Percentiles rank a stretch among this genome's conserved stretches.
Conservation (phyloP, 1,139 yeast genomes). For the Hemisphaericaspora lyxosophila region DNA sequence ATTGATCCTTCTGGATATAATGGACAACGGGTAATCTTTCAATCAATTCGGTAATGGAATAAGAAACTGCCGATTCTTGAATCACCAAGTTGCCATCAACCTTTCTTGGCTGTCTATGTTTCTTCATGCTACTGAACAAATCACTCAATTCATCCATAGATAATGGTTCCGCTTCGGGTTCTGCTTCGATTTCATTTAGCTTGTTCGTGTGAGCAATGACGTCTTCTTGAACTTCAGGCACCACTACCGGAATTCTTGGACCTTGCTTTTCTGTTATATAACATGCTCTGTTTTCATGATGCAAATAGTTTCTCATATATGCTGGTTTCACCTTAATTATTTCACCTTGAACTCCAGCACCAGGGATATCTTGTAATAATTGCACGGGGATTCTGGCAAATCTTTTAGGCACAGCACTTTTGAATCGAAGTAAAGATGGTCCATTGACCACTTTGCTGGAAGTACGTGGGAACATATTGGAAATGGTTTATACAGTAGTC, state of each 20-base stretch:
- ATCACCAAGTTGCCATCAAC: background rate
- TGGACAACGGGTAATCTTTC: slow-evolving; percentile 31
- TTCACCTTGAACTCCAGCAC: slow-evolving; percentile 67
- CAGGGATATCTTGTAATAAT: slow-evolving; percentile 62
- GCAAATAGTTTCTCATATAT: slow-evolving; percentile 76
- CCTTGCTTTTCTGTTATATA: slow-evolving; percentile 56
- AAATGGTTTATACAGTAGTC: too few species aligned
- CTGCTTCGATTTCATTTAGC: slow-evolving; percentile 5
- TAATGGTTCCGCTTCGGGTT: slow-evolving; percentile 23
- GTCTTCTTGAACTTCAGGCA: slow-evolving; percentile 21
- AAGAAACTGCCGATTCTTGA: slow-evolving; percentile 15
- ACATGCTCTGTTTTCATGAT: slow-evolving; percentile 69
- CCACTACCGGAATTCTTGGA: slow-evolving; percentile 63
- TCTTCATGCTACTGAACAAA: slow-evolving; percentile 33
- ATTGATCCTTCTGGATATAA: slow-evolving; percentile 19
- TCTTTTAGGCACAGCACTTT: background rate
- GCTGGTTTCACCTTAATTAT: slow-evolving; percentile 77
- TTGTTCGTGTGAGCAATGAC: too few species aligned
- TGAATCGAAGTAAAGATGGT: background rate
- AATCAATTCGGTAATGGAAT: slow-evolving; percentile 32
- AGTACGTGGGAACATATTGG: slow-evolving; percentile 4
- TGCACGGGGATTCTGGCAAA: slow-evolving; percentile 54
- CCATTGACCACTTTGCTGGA: background rate
- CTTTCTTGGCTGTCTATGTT: background rate
- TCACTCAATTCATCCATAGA: slow-evolving; percentile 41